Base-by-base conservation (phyloP, 2,329 filamentous ascomycete species). In the Hymenoscyphus scutula region DNA sequence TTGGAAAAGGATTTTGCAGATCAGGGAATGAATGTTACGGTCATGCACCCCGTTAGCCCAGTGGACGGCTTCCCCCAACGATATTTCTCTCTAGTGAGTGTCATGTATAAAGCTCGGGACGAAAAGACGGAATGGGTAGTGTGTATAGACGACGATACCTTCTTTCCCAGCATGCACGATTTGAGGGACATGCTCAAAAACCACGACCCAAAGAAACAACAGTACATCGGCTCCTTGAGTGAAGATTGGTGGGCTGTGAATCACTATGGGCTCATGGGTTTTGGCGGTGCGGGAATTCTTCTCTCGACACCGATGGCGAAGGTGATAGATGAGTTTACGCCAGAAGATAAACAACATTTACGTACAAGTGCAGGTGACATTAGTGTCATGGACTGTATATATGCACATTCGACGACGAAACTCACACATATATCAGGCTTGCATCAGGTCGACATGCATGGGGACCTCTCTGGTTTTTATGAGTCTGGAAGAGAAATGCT, bases 21-120 rank as follows among this genome's bases (percentile, higher is more conserved):
- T 7, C 45, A 63, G 48, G 70, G 68, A 13, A 74, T 74, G 65
- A 65, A 69, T 32, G 69, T 70, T 5, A 64, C 64, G 10, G 63
- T 74, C 38, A 65, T 71, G 15, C 65, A 71, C 34, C 71, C 72
- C 5, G 70, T 73, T 1, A 58, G 59, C 5, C 48, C 63, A 8
- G 60, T 56, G 7, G 69, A 73, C 54, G 59, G 58, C 1, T 73
- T 73, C 45, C 66, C 69, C 5, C 71, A 77, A 38, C 75, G 78
- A n/a, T 80, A 80, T 62, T 80, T 80, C 64, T 78, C 78, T 4
- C 68, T 81, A 25, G 71, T 80, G 8, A 71, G 74, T 32, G 71
- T 79, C 4, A 74, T 81, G 70, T 76, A 77, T 56, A 65, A 71
- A 48, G 74, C 78, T 53, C 68, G 74, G 57, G 71, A 76, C 27